Base-by-base conservation (phyloP, 2,329 filamentous ascomycete species). In the Neobulgaria alba region DNA sequence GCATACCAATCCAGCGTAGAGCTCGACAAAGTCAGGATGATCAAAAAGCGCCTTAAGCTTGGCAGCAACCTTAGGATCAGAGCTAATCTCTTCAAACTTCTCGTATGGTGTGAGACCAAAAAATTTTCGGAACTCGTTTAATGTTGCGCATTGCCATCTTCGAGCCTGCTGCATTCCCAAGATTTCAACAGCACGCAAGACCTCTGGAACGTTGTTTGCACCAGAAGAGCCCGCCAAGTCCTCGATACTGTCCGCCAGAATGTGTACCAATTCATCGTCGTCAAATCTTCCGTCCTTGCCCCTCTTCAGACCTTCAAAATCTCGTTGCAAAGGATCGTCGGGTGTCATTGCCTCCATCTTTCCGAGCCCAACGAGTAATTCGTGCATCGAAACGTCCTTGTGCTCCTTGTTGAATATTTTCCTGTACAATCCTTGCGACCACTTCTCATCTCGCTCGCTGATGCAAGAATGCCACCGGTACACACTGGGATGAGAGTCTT, bases 401-500 rank as follows among this genome's bases (percentile, higher is more conserved):
- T 18, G 26, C 8, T 39, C 29, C 12, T 35, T 31, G 3, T 17
- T 17, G 36, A 85, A 75, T 1, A 84, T 60, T 18, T 73, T 63
- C 2, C 64, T 59, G 55, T 82, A 85, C 49, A 85, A 71, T 8
- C 81, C 68, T 50, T 86, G 71, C n/a, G 86, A 80, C 85, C 85
- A 93, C 50, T 78, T 70, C 57, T 90, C 86, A 53, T 93, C 86
- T 46, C 76, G 78, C 42, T 76, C 72, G 30, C 70, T 72, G 51
- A 90, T 85, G 52, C 79, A 79, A 3, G 83, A 85, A 64, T 92
- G 86, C 85, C 85, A 92, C 46, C 86, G 73, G 59, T 94, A 93
- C 49, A 83, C 32, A n/a, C n/a, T n/a, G n/a, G n/a, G n/a, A n/a
- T n/a, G n/a, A n/a, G n/a, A n/a, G n/a, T n/a, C n/a, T n/a, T n/a